Percentiles rank a stretch among this genome's conserved stretches.
These are phyloP conservation scores for Vicia sativa DNA, from an alignment of 306 rosid genomes.

Conservation along the genomic window DNA sequence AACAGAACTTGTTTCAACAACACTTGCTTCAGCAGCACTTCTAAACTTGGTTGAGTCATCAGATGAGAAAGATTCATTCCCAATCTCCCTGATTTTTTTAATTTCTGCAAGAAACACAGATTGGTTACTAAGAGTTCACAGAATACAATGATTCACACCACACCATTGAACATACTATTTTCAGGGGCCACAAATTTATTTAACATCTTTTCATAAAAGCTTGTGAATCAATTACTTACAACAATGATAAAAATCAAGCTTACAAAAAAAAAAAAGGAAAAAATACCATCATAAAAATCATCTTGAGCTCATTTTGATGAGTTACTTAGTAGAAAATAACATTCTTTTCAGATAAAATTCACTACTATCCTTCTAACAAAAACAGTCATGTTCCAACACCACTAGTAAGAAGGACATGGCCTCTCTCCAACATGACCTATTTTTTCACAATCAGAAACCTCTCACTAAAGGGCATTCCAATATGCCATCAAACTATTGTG, in stretches of 20 bases:
- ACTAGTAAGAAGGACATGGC: background rate
- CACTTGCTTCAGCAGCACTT: constrained; percentile 42
- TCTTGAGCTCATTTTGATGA: background rate
- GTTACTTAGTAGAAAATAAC: background rate
- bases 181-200: background rate
- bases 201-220: background rate
- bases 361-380: background rate
- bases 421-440: background rate
- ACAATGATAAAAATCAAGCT: constrained; percentile 4
- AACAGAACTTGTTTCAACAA: constrained; percentile 35
- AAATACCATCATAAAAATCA: background rate
- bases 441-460: background rate
- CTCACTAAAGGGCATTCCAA: background rate
- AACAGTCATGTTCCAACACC: background rate
- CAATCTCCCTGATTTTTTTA: constrained; percentile 63
- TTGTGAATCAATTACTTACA: background rate
- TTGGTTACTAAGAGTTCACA: constrained; percentile 15
- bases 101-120: constrained; percentile 61
- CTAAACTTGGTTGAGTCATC: constrained; percentile 42
- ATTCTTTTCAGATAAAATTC: background rate
- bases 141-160: constrained; percentile 4
- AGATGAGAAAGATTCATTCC: constrained; percentile 43
- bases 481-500: background rate
- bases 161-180: background rate
- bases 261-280: background rate